Evolutionary conservation across 805 yeast genomes (phyloP), one percentile per base, ranked within the genome.

Genomic region (Candida koratica): DNA sequence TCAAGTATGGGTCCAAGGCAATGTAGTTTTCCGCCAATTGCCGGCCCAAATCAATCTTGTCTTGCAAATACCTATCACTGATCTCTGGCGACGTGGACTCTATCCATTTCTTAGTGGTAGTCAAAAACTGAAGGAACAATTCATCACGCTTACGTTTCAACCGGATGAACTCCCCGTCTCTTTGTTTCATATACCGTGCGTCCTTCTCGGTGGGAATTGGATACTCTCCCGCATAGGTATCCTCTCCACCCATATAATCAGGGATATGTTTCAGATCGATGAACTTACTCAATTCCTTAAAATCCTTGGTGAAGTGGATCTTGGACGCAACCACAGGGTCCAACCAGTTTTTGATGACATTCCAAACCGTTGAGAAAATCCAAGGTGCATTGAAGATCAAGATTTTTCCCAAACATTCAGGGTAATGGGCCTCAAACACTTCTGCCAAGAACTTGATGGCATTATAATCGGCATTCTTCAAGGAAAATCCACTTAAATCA

Each of bases 311-410:
- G 62, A 90, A 93, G 28, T 77, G 75, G 49, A 93, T 86, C 61
- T 90, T 90, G 17, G 90, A 72, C 0, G 96, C 95, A 37, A 90
- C 97, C 16, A 86, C 96, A 3, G 97, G 97, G 56, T 93, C 97
- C 39, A 90, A 69, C 97, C 97, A 90, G 49, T 81, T 80, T 59
- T 86, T 87, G 50, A 93, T 79, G 48, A 90, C 77, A 48, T 81
- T 83, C 97, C 98, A 93, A 41, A 90, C 85, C 16, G 96, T 90
- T 34, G 84, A 78, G 65, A 93, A 93, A 37, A 93, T 77, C 97
- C 97, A 88, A 17, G 98, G 98, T 0, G 98, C 97, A 50, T 84
- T 84, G 64, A 87, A 95, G 42, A 93, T 83, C 47, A 87, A 73
- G 36, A 93, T 65, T 38, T 75, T 76, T 12, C 96, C 96, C 42